Base-by-base conservation (phyloP, 331 rosid genomes). In the Pyracantha coccinea region DNA sequence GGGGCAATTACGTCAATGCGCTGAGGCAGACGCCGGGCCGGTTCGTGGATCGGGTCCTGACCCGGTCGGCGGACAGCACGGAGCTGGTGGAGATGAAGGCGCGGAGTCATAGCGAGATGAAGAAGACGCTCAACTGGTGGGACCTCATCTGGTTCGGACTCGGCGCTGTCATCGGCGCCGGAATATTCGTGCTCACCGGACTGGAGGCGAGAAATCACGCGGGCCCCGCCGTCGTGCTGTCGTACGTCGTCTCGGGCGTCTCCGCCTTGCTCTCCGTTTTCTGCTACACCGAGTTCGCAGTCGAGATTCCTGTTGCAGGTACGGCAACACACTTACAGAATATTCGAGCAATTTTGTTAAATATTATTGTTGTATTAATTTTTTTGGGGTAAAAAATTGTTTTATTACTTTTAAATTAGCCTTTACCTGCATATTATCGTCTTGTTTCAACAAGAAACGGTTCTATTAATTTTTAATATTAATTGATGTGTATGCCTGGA, bases 221-320 rank as follows among this genome's bases (percentile, higher is more conserved):
- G 2, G 98, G 98, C 1, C 97, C 98, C 0, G 96, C 91, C 16
- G 88, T 93, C 0, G 91, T 91, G 15, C 5, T 93, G 47, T 91
- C 97, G 13, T 91, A 89, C 15, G 84, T 80, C 54, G 81, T 88
- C 35, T 89, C 98, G 0, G 98, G 98, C 7, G 31, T 89, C 54
- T 91, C 96, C 3, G 98, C 97, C 27, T 80, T 93, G 96, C 87
- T 93, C 15, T 84, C 98, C 0, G 97, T 88, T 32, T 41, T 93
- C 57, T 93, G 98, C 75, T 93, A 91, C 86, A 89, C 98, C 1
- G 98, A 93, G 68, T 91, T 93, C 61, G 98, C 97, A 1, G 85
- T 93, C 0, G 98, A 91, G 78, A 87, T 93, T 17, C 98, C 97
- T 1, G 96, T 91, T 1, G 97, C 97, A 7, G 91, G 94, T 89